Evolutionary conservation across 2,329 filamentous ascomycete genomes (phyloP), one percentile per base, ranked within the genome.

Genomic region (Talaromyces sp.): DNA sequence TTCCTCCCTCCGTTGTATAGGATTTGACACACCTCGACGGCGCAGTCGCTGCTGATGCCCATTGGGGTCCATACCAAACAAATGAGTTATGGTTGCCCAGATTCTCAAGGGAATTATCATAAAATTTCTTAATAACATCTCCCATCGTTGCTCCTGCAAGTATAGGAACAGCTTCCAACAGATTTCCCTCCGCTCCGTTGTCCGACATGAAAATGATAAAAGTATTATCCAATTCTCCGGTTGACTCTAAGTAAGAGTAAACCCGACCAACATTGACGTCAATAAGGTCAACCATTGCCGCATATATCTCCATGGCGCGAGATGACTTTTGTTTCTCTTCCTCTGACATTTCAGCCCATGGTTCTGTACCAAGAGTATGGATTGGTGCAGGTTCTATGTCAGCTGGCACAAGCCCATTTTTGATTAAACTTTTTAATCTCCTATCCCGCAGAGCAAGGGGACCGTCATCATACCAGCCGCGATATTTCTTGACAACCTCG

Each of bases 151-250:
- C 77, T 38, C 77, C 73, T 64, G 79, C 74, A 72, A 82, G 77
- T 40, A 72, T 72, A 2, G 80, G 79, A 63, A 79, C 78, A 5
- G 80, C 78, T 69, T 83, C 81, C 59, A 81, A 79, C 4, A 77
- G 76, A 31, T 78, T 78, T 4, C 82, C 82, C 68, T 84, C 82
- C 8, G 82, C 82, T 7, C 82, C 82, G 65, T 84, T 83, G 67
- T 84, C 82, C 8, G 76, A 79, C 76, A 83, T 79, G 74, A 84
- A 83, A 68, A 79, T 77, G 17, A 84, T 76, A 64, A 82, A 80
- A 0, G 82, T 84, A 68, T 83, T 82, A 67, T 83, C 81, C 1
- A 81, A 75, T 70, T 83, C 82, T 49, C 78, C 80, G 0, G 76
- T 82, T n/a, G 74, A 67, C 62, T 80, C 74, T 7, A 84, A 74